These are phyloP conservation scores for Trichoderma simmonsii DNA, from an alignment of 2,329 filamentous ascomycete genomes.

Conservation along the genomic window DNA sequence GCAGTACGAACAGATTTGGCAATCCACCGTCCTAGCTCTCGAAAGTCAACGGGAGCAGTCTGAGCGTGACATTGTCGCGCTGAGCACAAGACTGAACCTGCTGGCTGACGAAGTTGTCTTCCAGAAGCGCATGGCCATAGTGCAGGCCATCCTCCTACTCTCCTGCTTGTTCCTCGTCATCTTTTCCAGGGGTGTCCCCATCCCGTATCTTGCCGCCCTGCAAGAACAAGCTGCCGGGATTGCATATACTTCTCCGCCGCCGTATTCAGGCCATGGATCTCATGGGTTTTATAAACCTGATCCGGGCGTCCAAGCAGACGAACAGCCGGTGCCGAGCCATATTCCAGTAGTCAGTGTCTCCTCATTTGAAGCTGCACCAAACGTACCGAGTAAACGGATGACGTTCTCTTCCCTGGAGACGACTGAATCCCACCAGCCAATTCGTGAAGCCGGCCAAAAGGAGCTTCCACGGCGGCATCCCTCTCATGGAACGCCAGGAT, in stretches of 20 bases:
- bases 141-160: constrained; percentile 83
- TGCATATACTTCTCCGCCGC: constrained; percentile 24
- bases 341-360: neutral
- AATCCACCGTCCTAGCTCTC: constrained; percentile 87
- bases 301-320: neutral
- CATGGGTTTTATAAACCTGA: constrained; percentile 14
- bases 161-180: constrained; percentile 85
- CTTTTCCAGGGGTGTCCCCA: constrained; percentile 59
- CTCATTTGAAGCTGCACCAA: neutral
- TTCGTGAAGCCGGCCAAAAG: neutral
- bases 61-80: constrained; percentile 76
- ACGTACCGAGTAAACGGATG: neutral
- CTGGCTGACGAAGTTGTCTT: constrained; percentile 89
- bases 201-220: constrained; percentile 32
- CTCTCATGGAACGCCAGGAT: constrained; percentile 27
- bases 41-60: constrained; percentile 85
- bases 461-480: constrained; percentile 28
- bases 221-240: constrained; percentile 28
- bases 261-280: constrained; percentile 20
- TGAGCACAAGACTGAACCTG: constrained; percentile 76
- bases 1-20: constrained; percentile 96
- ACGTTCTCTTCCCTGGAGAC: neutral
- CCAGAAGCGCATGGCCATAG: constrained; percentile 87
- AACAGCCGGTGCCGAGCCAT: neutral
- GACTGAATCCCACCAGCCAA: neutral